These are phyloP conservation scores for Hortaea werneckii DNA, from an alignment of 2,329 filamentous ascomycete species.

Conservation along the genomic window DNA sequence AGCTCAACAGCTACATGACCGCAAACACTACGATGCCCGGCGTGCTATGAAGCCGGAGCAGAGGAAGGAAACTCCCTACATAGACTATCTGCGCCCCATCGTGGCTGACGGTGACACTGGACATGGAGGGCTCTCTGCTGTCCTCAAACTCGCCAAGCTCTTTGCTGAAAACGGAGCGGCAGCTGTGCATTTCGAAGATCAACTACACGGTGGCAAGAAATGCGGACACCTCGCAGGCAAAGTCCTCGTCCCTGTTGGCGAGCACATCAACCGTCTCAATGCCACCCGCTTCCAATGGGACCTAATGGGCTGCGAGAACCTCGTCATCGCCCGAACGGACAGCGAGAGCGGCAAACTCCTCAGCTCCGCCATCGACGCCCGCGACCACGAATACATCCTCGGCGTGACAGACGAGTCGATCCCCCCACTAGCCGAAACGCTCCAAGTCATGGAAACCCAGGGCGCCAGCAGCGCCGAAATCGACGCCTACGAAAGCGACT, in stretches of 20 bases:
- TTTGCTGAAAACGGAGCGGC: slow-evolving; percentile 96
- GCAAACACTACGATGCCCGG: slow-evolving; percentile 83
- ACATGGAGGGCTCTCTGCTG: slow-evolving; percentile 83
- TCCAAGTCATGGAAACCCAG: slow-evolving; percentile 78
- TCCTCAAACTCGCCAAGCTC: slow-evolving; percentile 91
- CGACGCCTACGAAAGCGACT: slow-evolving; percentile 72
- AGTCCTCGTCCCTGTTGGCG: slow-evolving; percentile 82
- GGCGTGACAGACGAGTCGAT: slow-evolving; percentile 66
- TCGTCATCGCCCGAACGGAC: slow-evolving; percentile 90
- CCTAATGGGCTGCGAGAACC: slow-evolving; percentile 89
- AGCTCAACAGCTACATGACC: slow-evolving; percentile 92
- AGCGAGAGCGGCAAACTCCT: slow-evolving; percentile 87
- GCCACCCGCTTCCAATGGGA: slow-evolving; percentile 97
- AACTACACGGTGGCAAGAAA: slow-evolving; percentile 96
- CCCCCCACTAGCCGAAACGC: slow-evolving; percentile 73
- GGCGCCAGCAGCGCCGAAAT: slow-evolving; percentile 73
- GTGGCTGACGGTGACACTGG: slow-evolving; percentile 93
- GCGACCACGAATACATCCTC: slow-evolving; percentile 94
- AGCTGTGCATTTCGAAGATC: slow-evolving; percentile 94
- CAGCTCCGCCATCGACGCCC: slow-evolving; percentile 81
- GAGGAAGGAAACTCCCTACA: slow-evolving; percentile 66
- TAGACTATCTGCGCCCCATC: slow-evolving; percentile 89
- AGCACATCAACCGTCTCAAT: slow-evolving; percentile 91
- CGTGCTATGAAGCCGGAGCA: slow-evolving; percentile 66
- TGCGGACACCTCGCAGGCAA: slow-evolving; percentile 95